These are phyloP conservation scores for Glonium stellatum DNA, from an alignment of 495 filamentous ascomycete genomes.

Conservation along the genomic window DNA sequence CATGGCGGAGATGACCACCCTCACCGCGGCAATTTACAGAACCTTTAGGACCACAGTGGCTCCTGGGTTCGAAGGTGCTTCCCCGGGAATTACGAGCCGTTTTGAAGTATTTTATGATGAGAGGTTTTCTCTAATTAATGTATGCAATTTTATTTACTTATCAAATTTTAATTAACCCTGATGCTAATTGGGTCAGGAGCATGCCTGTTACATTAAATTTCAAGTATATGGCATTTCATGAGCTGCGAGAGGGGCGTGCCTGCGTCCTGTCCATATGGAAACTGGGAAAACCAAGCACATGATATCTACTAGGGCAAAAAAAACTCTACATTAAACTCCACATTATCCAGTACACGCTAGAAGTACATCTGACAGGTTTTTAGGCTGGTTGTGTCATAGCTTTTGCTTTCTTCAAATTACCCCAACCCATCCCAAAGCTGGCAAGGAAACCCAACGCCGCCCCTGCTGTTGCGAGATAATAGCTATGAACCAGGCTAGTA, in stretches of 20 bases:
- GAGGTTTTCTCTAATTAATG: background rate
- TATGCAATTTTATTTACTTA: constrained; percentile 1
- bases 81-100: constrained; percentile 35
- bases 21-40: constrained; percentile 36
- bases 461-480: background rate
- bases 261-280: too few species aligned
- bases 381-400: background rate
- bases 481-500: background rate
- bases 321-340: too few species aligned
- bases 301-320: too few species aligned
- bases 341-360: background rate
- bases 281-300: too few species aligned
- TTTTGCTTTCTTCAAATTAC: background rate
- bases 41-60: constrained; percentile 31
- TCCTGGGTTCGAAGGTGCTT: constrained; percentile 21
- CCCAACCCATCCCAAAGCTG: background rate
- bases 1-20: constrained; percentile 41
- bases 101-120: constrained; percentile 43
- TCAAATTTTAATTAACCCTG: too few species aligned
- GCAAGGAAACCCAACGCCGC: background rate
- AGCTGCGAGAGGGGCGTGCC: too few species aligned
- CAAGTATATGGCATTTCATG: too few species aligned
- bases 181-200: background rate
- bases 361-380: background rate
- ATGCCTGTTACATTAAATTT: background rate